Percentiles rank a stretch among this genome's conserved stretches.
Conservation (phyloP, 306 rosid genomes). For the Senna siamea region DNA sequence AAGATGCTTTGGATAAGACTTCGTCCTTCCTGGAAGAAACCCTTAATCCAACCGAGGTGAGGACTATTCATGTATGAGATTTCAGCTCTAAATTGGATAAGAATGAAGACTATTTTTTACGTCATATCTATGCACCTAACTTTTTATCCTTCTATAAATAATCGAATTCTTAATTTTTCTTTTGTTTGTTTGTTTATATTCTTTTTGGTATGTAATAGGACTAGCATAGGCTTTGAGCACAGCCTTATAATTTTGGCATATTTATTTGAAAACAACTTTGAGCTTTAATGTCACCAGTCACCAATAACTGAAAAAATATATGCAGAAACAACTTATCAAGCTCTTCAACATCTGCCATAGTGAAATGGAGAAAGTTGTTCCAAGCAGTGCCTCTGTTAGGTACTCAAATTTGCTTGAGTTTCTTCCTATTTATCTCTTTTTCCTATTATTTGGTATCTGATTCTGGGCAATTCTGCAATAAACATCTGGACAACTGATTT, state of each 20-base stretch:
- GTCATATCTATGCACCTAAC: not conserved
- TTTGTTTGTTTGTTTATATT: not conserved
- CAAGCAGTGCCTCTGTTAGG: conserved; percentile 63
- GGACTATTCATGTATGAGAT: not conserved
- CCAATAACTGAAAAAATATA: conserved; percentile 39
- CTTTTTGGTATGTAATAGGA: not conserved
- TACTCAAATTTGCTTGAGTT: conserved; percentile 36
- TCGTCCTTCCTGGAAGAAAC: conserved; percentile 61
- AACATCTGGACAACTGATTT: not conserved
- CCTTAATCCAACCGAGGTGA: conserved; percentile 60
- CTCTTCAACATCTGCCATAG: conserved; percentile 81
- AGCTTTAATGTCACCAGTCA: conserved; percentile 19
- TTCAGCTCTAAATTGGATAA: conserved; percentile 16
- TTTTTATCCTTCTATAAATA: not conserved
- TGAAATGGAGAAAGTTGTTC: conserved; percentile 77
- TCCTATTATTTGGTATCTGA: not conserved
- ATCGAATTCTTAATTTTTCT: not conserved
- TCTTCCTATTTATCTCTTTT: not conserved
- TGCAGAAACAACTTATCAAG: conserved; percentile 71
- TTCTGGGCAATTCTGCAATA: not conserved
- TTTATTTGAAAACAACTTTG: not conserved
- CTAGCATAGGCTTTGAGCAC: not conserved
- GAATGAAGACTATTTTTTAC: not conserved
- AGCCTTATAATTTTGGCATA: conserved; percentile 7
- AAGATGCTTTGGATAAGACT: conserved; percentile 74